Percentiles rank a stretch among this genome's conserved stretches.
Conservation (phyloP, 768 basidiomycete species). For the Naganishia friedmannii region DNA sequence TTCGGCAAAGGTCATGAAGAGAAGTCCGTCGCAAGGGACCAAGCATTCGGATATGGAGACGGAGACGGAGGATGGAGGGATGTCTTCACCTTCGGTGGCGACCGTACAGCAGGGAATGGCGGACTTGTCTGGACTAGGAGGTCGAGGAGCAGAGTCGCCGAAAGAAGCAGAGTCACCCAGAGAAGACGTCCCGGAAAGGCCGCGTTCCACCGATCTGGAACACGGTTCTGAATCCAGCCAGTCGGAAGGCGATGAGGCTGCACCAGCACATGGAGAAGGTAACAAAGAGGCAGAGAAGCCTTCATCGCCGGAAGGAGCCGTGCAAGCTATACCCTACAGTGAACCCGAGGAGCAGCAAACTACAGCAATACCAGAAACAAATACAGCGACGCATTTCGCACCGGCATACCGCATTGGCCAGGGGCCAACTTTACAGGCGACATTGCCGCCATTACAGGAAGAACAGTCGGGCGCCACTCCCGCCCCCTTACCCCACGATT, state of each 20-base stretch:
- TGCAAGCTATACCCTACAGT: background rate
- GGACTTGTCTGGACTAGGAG: background rate
- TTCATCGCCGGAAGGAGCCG: background rate
- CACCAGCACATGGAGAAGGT: background rate
- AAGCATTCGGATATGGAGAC: background rate
- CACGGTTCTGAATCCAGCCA: background rate
- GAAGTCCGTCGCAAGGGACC: background rate
- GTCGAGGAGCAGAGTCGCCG: background rate
- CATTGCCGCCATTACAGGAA: background rate
- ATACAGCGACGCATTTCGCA: background rate
- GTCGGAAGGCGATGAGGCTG: background rate
- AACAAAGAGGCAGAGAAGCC: background rate
- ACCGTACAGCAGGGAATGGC: background rate
- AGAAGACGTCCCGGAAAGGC: background rate
- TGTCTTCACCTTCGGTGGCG: background rate
- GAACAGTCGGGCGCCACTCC: background rate
- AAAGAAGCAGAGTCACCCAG: background rate
- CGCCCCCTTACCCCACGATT: background rate
- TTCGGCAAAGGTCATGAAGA: conserved; percentile 13
- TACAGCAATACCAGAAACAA: background rate
- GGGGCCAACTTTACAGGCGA: background rate
- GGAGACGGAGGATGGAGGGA: background rate
- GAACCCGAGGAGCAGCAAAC: background rate
- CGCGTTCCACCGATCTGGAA: background rate
- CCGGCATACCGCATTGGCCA: background rate